These are phyloP conservation scores for Royoungia palumana DNA, from an alignment of 768 basidiomycete genomes.

Conservation along the genomic window DNA sequence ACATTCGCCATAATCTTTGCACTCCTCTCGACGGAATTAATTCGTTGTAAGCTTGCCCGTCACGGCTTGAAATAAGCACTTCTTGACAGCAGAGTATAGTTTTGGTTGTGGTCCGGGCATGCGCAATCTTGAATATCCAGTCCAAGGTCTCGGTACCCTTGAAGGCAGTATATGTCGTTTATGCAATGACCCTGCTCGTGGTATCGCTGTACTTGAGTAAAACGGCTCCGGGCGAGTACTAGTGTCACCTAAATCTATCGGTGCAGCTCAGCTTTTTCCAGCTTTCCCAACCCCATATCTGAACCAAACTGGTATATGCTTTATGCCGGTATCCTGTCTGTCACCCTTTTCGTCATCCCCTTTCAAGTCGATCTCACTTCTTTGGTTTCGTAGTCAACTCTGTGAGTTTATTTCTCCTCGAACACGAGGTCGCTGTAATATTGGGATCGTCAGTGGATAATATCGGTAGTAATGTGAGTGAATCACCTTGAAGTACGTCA, in stretches of 20 bases:
- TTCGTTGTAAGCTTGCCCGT: slow-evolving; percentile 5
- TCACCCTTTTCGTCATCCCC: background rate
- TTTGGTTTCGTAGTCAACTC: background rate
- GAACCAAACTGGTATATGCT: background rate
- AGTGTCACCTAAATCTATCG: background rate
- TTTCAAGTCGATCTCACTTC: background rate
- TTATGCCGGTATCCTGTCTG: background rate
- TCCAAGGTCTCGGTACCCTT: background rate
- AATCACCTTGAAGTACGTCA: background rate
- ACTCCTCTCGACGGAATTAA: slow-evolving; percentile 1
- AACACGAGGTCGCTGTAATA: background rate
- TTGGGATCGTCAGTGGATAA: slow-evolving; percentile 10
- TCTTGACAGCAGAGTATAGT: slow-evolving; percentile 5
- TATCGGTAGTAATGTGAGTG: slow-evolving; percentile 13
- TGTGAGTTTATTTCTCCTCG: background rate
- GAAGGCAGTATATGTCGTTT: slow-evolving; percentile 12
- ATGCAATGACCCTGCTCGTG: background rate
- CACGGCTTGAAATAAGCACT: background rate
- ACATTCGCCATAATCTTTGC: background rate
- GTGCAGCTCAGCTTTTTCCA: background rate
- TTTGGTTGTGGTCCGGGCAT: slow-evolving; percentile 22
- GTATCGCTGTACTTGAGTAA: background rate
- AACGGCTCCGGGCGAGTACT: background rate
- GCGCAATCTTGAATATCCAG: slow-evolving; percentile 21
- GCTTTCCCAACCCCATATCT: background rate